Base-by-base conservation (phyloP, 2,329 filamentous ascomycete species). In the Diplodia scrobiculata region DNA sequence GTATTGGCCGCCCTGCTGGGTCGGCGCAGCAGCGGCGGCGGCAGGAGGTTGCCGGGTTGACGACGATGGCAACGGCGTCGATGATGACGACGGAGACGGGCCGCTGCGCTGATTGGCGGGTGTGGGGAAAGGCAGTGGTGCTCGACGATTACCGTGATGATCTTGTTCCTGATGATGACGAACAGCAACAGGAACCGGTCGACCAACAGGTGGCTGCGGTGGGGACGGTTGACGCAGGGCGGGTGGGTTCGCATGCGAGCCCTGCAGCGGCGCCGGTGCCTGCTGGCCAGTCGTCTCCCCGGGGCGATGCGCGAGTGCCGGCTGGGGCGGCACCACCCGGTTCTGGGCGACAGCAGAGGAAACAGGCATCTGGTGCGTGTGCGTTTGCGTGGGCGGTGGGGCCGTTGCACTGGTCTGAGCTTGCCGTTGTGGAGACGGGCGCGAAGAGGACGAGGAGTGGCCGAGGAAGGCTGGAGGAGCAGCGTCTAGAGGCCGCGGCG, bases 1-100 rank as follows among this genome's bases (percentile, higher is more conserved):
- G 55, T 60, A 60, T 60, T 48, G 55, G 55, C 38, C 29, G 53
- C 19, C 38, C 62, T 70, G 72, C 60, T 71, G 66, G 14, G 34
- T 13, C 34, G 34, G 3, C 9, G 70, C 67, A 6, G 71, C 29
- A 4, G 29, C 21, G 19, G 32, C 34, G 14, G 54, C 19, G 14
- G 41, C 41, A 45, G 41, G 9, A 19, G 41, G 41, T 45, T 45
- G 41, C n/a, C 17, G 5, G 41, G 41, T 10, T n/a, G 41, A 45
- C 41, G 41, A 45, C 41, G 41, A 45, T 17, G 38, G 13, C 41
- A n/a, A n/a, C 41, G 41, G n/a, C n/a, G 41, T 10, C 41, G 41
- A n/a, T 14, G 14, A 45, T 45, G 41, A 45, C 38, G 38, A 45
- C 38, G 38, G 38, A 45, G 38, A 29, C 41, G 41, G 41, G 41